Conservation (phyloP, 177 flowering plant genomes). For the Telopea speciosissima region DNA sequence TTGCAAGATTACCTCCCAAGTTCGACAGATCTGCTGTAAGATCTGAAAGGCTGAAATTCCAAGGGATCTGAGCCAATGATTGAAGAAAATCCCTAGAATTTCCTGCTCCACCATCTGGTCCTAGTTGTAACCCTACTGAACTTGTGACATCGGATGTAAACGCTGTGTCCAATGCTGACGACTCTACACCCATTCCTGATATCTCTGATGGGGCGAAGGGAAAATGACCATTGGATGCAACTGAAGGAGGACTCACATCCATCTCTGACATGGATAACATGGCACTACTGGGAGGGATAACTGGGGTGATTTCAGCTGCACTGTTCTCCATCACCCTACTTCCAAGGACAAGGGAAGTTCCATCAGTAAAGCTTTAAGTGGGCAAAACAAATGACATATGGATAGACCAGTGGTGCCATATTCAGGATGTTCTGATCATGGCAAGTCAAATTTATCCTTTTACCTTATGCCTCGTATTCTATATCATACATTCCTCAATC, state of each 20-base stretch:
- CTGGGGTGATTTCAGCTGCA: conserved; percentile 39
- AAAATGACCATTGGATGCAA: conserved; percentile 94
- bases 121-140: conserved; percentile 76
- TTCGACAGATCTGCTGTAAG: conserved; percentile 87
- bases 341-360: conserved; percentile 12
- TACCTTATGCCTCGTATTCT: no score
- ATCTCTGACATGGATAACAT: conserved; percentile 84
- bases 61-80: conserved; percentile 79
- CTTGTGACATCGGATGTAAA: conserved; percentile 79
- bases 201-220: conserved; percentile 86
- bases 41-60: conserved; percentile 94
- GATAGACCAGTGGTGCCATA: no score
- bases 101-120: conserved; percentile 60
- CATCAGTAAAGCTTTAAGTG: conserved; percentile 1
- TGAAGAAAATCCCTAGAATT: conserved; percentile 67
- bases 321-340: conserved; percentile 48
- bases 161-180: conserved; percentile 77
- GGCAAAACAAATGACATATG: background rate
- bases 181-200: conserved; percentile 81
- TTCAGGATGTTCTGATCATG: background rate
- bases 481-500: no score
- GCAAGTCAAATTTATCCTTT: background rate
- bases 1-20: conserved; percentile 59
- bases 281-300: conserved; percentile 50
- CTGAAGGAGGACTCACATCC: conserved; percentile 88